Conservation (phyloP, 1,284 basidiomycete species). For the Thecaphora frezii region DNA sequence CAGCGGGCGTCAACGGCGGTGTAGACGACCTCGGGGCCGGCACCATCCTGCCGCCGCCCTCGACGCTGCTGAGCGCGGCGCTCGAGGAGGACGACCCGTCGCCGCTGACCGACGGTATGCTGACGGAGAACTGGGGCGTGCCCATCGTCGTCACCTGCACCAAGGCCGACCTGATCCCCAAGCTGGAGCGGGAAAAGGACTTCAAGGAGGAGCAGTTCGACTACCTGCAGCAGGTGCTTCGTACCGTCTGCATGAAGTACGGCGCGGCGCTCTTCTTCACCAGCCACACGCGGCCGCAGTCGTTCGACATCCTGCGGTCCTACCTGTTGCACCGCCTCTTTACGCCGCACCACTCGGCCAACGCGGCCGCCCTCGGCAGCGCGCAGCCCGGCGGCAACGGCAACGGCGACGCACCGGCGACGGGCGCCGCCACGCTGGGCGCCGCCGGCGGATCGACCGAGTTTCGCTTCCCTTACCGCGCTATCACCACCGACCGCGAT, state of each 20-base stretch:
- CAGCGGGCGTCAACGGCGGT: slow-evolving; percentile 3
- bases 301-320: slow-evolving; percentile 76
- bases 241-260: slow-evolving; percentile 88
- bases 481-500: slow-evolving; percentile 89
- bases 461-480: slow-evolving; percentile 81
- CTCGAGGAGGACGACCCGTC: slow-evolving; percentile 50
- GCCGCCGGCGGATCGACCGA: slow-evolving; percentile 65
- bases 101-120: slow-evolving; percentile 36
- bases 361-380: not conserved
- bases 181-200: slow-evolving; percentile 58
- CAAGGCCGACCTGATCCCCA: slow-evolving; percentile 62
- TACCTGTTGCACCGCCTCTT: slow-evolving; percentile 86
- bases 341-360: slow-evolving; percentile 64
- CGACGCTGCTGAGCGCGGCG: slow-evolving; percentile 61
- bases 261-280: slow-evolving; percentile 92
- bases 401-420: not conserved
- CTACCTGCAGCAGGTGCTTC: slow-evolving; percentile 87
- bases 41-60: slow-evolving; percentile 64
- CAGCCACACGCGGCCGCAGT: slow-evolving; percentile 73
- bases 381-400: not conserved
- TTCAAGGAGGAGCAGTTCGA: slow-evolving; percentile 86
- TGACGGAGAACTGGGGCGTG: slow-evolving; percentile 68
- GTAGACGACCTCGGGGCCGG: not conserved
- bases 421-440: not conserved
- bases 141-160: slow-evolving; percentile 88